Percentiles rank a stretch among this genome's conserved stretches.
Evolutionary conservation across 805 yeast genomes (phyloP).

Genomic region (Kuraishia capsulata): DNA sequence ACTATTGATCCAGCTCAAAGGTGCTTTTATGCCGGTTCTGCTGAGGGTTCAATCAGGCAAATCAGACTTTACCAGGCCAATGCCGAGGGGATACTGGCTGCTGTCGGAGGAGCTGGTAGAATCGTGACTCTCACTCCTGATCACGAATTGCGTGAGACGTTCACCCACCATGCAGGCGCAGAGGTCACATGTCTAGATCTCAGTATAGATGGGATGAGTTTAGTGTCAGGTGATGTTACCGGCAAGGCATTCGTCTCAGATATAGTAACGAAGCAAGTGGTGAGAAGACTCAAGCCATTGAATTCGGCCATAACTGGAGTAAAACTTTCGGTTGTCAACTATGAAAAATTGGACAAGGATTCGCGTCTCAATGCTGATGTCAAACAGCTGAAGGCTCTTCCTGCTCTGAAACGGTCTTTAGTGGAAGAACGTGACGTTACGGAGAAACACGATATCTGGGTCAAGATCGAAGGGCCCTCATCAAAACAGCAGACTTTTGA

Average conservation of each 20-base stretch:
- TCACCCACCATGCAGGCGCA: constrained; percentile 38
- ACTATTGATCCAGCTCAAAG: constrained; percentile 75
- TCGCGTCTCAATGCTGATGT: not conserved
- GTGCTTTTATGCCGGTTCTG: constrained; percentile 59
- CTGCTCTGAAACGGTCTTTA: not conserved
- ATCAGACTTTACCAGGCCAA: constrained; percentile 43
- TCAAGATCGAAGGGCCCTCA: constrained; percentile 34
- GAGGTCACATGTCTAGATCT: constrained; percentile 45
- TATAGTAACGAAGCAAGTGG: constrained; percentile 57
- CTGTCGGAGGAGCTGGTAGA: constrained; percentile 50
- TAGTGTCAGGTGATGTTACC: constrained; percentile 64
- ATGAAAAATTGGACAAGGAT: not conserved
- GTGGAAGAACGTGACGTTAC: not conserved
- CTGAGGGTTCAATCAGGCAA: constrained; percentile 49
- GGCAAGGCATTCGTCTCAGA: constrained; percentile 69
- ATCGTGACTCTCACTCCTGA: constrained; percentile 44
- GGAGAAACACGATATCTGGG: constrained; percentile 15
- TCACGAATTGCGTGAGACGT: constrained; percentile 36
- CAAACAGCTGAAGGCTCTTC: constrained; percentile 21
- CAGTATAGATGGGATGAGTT: constrained; percentile 65
- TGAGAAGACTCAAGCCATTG: constrained; percentile 39
- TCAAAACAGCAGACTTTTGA: constrained; percentile 51
- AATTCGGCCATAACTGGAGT: constrained; percentile 17
- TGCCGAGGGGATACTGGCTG: constrained; percentile 32
- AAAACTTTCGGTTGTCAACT: constrained; percentile 8